These are phyloP conservation scores for Beauveria brongniartii DNA, from an alignment of 2,329 filamentous ascomycete genomes.

Conservation along the genomic window DNA sequence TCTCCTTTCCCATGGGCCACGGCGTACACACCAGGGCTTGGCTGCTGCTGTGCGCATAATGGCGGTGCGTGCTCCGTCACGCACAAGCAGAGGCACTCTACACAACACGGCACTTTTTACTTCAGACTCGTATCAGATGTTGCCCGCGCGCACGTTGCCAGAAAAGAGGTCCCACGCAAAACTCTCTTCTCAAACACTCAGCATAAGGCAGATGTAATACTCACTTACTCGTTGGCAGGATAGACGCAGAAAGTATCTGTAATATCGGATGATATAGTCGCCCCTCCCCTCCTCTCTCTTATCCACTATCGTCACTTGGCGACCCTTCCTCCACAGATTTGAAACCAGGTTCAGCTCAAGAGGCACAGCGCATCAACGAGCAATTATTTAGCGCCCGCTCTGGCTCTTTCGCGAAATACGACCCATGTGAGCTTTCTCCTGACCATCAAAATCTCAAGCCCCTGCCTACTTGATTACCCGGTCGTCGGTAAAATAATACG, in stretches of 20 bases:
- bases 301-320: neutral
- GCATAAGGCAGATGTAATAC: neutral
- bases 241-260: neutral
- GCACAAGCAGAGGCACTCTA: neutral
- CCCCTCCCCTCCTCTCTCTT: neutral
- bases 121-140: neutral
- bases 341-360: neutral
- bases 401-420: neutral
- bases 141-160: neutral
- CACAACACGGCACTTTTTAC: neutral
- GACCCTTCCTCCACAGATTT: slow-evolving; percentile 5
- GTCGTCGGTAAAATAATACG: too few species aligned
- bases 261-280: neutral
- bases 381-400: neutral
- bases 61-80: neutral
- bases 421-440: neutral
- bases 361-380: neutral
- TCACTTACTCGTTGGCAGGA: neutral
- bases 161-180: neutral
- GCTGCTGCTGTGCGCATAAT: neutral
- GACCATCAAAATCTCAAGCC: neutral
- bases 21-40: neutral
- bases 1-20: too few species aligned
- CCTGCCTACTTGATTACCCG: too few species aligned
- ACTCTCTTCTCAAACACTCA: neutral